Evolutionary conservation across 2,329 filamentous ascomycete genomes (phyloP).

Genomic region (Acrodontium crateriforme): DNA sequence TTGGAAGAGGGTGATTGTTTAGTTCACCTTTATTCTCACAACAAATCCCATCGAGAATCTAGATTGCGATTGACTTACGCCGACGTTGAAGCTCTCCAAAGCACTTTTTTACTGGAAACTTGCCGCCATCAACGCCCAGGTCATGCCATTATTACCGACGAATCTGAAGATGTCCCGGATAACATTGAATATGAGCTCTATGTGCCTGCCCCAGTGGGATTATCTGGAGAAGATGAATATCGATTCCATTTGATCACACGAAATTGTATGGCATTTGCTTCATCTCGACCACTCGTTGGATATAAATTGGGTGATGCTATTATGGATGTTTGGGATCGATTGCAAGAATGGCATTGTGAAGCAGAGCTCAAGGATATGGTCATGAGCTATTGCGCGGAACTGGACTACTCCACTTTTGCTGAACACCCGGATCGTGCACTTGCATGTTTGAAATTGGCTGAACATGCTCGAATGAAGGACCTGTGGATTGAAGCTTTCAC

Average conservation of each 20-base stretch:
- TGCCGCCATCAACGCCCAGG: constrained; percentile 12
- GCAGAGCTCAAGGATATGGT: not conserved
- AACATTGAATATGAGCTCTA: constrained; percentile 42
- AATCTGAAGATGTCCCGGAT: constrained; percentile 3
- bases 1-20: constrained; percentile 52
- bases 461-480: constrained; percentile 48
- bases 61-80: constrained; percentile 53
- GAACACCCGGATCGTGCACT: constrained; percentile 55
- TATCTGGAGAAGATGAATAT: constrained; percentile 41
- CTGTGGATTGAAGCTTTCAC: constrained; percentile 61
- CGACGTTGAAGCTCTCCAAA: constrained; percentile 43
- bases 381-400: constrained; percentile 48
- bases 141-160: constrained; percentile 12
- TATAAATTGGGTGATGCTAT: constrained; percentile 50
- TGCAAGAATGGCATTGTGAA: constrained; percentile 31
- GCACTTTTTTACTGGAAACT: constrained; percentile 43
- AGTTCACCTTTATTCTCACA: constrained; percentile 53
- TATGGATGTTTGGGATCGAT: constrained; percentile 48
- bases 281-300: constrained; percentile 53
- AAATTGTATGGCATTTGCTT: constrained; percentile 63
- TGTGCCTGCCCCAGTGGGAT: constrained; percentile 48
- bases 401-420: constrained; percentile 55
- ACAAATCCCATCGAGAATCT: constrained; percentile 50
- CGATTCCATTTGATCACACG: constrained; percentile 54
- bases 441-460: constrained; percentile 53